These are phyloP conservation scores for Amanita brunnescens DNA, from an alignment of 768 basidiomycete species.

Conservation along the genomic window DNA sequence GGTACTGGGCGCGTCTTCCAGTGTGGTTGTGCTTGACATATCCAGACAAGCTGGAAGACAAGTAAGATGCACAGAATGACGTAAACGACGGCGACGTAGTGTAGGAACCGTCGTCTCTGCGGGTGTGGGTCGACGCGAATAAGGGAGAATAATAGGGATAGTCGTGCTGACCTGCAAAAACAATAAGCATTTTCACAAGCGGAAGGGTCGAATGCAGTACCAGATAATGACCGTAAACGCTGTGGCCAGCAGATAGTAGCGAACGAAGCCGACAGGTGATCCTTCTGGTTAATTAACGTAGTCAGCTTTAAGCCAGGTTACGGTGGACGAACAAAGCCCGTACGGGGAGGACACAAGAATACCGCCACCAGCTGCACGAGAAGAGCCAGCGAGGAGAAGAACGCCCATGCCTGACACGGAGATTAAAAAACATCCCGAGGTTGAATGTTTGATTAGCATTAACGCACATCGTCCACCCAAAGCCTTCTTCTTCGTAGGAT, in stretches of 20 bases:
- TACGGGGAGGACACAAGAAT: slow-evolving; percentile 22
- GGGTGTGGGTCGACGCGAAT: slow-evolving; percentile 39
- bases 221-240: slow-evolving; percentile 33
- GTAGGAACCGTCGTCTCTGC: slow-evolving; percentile 16
- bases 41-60: slow-evolving; percentile 35
- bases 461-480: slow-evolving; percentile 30
- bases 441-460: too few relatives aligned
- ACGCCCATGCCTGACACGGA: slow-evolving; percentile 21
- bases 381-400: slow-evolving; percentile 20
- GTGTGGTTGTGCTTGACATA: slow-evolving; percentile 27
- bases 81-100: slow-evolving; percentile 23
- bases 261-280: slow-evolving; percentile 12
- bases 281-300: not conserved
- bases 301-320: not conserved
- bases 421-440: not conserved
- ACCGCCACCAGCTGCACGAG: slow-evolving; percentile 20
- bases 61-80: slow-evolving; percentile 25
- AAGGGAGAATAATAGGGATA: slow-evolving; percentile 47
- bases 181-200: not conserved
- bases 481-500: slow-evolving; percentile 21
- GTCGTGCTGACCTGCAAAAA: slow-evolving; percentile 30
- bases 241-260: slow-evolving; percentile 27
- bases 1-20: slow-evolving; percentile 31
- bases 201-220: slow-evolving; percentile 14
- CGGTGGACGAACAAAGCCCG: not conserved